A percentile compares a stretch with the other conserved stretches of the same genome.
Conservation (phyloP, 768 basidiomycete species). For the Cystobasidium ongulense region DNA sequence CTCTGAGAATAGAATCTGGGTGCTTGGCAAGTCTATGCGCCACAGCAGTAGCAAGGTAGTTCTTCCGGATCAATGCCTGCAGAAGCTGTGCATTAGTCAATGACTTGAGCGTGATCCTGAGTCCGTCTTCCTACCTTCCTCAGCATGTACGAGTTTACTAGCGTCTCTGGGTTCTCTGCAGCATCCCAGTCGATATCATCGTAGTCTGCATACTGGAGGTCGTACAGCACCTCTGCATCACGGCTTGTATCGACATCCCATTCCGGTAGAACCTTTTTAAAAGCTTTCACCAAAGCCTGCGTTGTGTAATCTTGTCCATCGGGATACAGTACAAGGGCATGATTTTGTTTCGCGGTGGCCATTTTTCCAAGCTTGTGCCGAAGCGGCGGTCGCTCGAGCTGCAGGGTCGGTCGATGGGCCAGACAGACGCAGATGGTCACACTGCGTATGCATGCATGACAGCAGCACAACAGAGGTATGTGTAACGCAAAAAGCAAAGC, state of each 20-base stretch:
- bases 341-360: background rate
- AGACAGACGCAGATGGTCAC: background rate
- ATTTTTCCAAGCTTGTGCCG: background rate
- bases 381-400: background rate
- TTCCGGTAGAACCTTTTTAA: constrained; percentile 20
- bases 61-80: constrained; percentile 83
- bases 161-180: background rate
- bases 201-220: constrained; percentile 34
- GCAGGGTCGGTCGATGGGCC: background rate
- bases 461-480: no score
- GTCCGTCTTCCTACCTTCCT: constrained; percentile 21
- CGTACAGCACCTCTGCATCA: background rate
- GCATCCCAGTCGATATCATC: constrained; percentile 29
- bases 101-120: background rate
- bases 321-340: constrained; percentile 19
- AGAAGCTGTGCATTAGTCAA: background rate
- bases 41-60: constrained; percentile 71
- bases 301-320: background rate
- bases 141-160: constrained; percentile 32
- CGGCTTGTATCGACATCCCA: constrained; percentile 11
- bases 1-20: constrained; percentile 53
- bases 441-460: background rate
- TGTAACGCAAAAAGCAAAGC: no score
- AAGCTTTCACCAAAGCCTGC: constrained; percentile 5
- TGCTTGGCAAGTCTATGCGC: constrained; percentile 66